These are phyloP conservation scores for Sphagnum fallax DNA, from an alignment of 228 moss, liverwort and hornwort species.

Conservation along the genomic window DNA sequence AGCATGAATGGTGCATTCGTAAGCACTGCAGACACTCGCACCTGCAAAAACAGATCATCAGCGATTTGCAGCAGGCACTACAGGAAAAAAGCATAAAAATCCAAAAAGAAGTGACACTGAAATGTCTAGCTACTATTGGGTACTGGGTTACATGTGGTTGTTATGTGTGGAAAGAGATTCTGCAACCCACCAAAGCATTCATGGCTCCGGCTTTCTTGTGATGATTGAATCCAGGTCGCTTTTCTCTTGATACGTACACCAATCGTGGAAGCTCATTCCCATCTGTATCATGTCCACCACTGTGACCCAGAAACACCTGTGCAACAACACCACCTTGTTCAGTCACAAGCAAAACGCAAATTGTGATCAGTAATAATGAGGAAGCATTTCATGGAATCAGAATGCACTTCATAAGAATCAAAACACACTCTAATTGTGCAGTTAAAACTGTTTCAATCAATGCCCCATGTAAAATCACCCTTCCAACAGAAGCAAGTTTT, in stretches of 20 bases:
- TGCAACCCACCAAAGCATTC: slow-evolving; percentile 36
- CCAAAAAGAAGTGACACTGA: not conserved
- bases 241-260: slow-evolving; percentile 62
- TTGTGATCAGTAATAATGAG: not conserved
- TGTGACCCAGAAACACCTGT: slow-evolving; percentile 64
- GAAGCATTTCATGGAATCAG: not conserved
- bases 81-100: no score
- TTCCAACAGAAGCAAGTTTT: no score
- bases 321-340: no score
- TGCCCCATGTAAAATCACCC: no score
- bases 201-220: slow-evolving; percentile 69
- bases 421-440: no score
- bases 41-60: slow-evolving; percentile 1
- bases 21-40: slow-evolving; percentile 70
- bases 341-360: not conserved
- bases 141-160: not conserved
- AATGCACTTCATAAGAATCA: not conserved
- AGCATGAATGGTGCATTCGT: slow-evolving; percentile 75
- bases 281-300: slow-evolving; percentile 52
- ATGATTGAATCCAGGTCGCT: slow-evolving; percentile 60
- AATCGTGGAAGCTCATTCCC: slow-evolving; percentile 60
- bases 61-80: no score
- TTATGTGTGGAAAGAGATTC: not conserved
- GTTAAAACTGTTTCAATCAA: no score
- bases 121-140: not conserved